Evolutionary conservation across 2,329 filamentous ascomycete genomes (phyloP), one percentile per base, ranked within the genome.

Genomic region (Colletotrichum magnum): DNA sequence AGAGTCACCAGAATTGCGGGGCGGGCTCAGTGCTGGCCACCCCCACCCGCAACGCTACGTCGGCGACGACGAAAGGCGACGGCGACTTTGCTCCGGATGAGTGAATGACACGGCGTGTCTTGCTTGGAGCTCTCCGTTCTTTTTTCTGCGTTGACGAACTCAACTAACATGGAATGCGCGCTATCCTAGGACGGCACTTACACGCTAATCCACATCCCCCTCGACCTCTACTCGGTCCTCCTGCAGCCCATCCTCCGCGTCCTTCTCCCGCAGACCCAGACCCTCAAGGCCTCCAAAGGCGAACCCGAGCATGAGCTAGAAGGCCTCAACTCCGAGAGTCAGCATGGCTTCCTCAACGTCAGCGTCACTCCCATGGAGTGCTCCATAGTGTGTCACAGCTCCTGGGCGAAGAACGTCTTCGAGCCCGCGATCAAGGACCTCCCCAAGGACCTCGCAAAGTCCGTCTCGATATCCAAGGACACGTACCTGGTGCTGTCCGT

Each of bases 361-460:
- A 97, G 94, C 71, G 88, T 98, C 75, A 98, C 95, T 0, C 94
- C 94, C 0, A 89, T 97, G 64, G 96, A 98, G 80, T 97, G 94
- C 82, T 97, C 94, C 4, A 88, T 99, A 60, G 94, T 97, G 62
- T 98, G 95, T 77, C 92, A 95, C 71, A 89, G 89, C 68, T 86
- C 88, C 50, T 92, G 94, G 82, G 92, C 93, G 6, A 85, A 89
- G 54, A 87, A 89, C 63, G 88, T 97, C 66, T 97, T 98, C 75
- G 84, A 88, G 61, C 94, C 94, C 0, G 71, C 69, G 24, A 88
- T 95, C 66, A 82, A 87, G 58, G 82, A 84, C 4, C 86, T 97
- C 10, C 87, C 90, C n/a, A 78, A 79, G 50, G 83, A 86, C 48
- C 73, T 81, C 4, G 82, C 84, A 41, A 84, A 82, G 64, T 80